These are phyloP conservation scores for Boechera stricta DNA, from an alignment of 345 rosid genomes.

Conservation along the genomic window DNA sequence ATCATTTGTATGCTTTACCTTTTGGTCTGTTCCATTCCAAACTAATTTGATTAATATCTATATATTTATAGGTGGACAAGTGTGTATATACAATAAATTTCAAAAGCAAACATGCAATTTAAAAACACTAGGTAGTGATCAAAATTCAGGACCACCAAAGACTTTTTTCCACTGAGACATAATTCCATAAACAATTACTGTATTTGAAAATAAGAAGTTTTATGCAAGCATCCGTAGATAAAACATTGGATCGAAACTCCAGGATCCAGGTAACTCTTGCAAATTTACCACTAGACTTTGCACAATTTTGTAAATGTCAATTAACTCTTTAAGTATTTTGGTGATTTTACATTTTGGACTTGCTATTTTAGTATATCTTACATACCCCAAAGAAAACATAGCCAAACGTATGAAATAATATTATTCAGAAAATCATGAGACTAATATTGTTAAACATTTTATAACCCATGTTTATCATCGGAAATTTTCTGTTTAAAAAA, in stretches of 20 bases:
- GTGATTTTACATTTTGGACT: neutral
- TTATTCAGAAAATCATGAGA: no score
- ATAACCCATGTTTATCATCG: no score
- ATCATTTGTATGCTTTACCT: constrained; percentile 22
- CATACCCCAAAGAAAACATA: neutral
- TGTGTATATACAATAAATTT: constrained; percentile 10
- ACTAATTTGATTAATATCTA: constrained; percentile 15
- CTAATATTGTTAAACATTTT: no score
- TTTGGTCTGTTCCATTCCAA: constrained; percentile 27
- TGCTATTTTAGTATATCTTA: neutral
- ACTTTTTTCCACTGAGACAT: neutral
- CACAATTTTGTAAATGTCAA: no score
- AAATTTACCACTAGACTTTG: neutral
- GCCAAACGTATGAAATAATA: no score
- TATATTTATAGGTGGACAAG: constrained; percentile 6
- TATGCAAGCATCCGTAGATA: neutral
- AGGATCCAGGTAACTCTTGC: neutral
- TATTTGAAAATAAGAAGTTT: neutral
- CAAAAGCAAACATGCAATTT: constrained; percentile 13
- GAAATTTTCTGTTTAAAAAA: no score
- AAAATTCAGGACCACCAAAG: constrained; percentile 15
- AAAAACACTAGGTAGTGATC: constrained; percentile 15
- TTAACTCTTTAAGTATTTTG: neutral
- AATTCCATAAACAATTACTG: neutral
- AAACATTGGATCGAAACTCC: neutral